Conservation (phyloP, 2,329 filamentous ascomycete genomes). For the Botrytis deweyae region DNA sequence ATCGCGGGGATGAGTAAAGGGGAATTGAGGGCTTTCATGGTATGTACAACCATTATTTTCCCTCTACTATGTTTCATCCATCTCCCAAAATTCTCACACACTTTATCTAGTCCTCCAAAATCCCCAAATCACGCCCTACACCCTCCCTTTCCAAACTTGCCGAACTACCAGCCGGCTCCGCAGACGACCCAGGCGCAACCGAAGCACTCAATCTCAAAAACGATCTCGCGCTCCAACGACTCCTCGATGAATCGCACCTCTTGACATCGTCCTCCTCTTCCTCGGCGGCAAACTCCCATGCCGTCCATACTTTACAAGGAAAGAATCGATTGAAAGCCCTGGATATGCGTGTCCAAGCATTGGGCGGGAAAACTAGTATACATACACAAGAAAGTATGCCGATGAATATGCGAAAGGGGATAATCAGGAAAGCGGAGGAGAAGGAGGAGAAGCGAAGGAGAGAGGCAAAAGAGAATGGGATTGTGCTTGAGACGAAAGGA, state of each 20-base stretch:
- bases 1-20: constrained; percentile 56
- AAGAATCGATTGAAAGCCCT: constrained; percentile 76
- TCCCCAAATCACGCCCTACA: constrained; percentile 27
- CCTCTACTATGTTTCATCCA: too few species aligned
- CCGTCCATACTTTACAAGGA: constrained; percentile 53
- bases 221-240: constrained; percentile 85
- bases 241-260: constrained; percentile 89
- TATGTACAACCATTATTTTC: constrained; percentile 32
- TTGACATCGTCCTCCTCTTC: constrained; percentile 53
- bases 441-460: constrained; percentile 70
- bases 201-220: constrained; percentile 75
- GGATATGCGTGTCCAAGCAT: constrained; percentile 77
- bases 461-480: constrained; percentile 86
- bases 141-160: constrained; percentile 26
- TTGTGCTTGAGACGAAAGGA: constrained; percentile 71
- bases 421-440: constrained; percentile 61
- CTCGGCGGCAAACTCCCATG: constrained; percentile 33
- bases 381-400: constrained; percentile 85
- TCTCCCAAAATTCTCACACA: not conserved
- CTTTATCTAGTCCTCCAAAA: constrained; percentile 35
- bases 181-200: constrained; percentile 53
- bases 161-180: constrained; percentile 31
- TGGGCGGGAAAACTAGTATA: constrained; percentile 76
- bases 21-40: constrained; percentile 80
- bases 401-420: constrained; percentile 82